Evolutionary conservation across 805 yeast species (phyloP).

Genomic region (Ascoidea asiatica): DNA sequence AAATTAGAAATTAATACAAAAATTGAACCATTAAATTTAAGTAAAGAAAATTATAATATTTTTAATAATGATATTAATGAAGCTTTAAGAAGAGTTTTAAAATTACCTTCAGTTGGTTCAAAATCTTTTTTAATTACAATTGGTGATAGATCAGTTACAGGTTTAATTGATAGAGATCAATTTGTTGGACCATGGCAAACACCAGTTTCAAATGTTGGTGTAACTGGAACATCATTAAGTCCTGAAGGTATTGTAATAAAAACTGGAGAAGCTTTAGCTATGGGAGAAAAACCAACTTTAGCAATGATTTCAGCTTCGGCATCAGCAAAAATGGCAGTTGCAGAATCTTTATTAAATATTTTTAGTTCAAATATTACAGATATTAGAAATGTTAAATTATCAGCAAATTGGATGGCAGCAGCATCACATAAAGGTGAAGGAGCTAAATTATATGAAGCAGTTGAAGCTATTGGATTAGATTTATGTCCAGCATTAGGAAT

Average conservation of each 20-base stretch:
- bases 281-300: constrained; percentile 91
- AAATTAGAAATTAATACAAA: constrained; percentile 71
- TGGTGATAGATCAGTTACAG: constrained; percentile 97
- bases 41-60: constrained; percentile 20
- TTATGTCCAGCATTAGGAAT: constrained; percentile 88
- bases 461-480: constrained; percentile 88
- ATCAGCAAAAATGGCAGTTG: constrained; percentile 90
- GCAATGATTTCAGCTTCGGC: constrained; percentile 85
- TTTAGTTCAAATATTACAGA: constrained; percentile 80
- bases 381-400: constrained; percentile 63
- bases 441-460: constrained; percentile 88
- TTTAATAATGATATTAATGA: constrained; percentile 27
- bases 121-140: constrained; percentile 92
- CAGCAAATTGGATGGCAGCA: constrained; percentile 99
- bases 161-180: constrained; percentile 93
- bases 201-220: constrained; percentile 97
- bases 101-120: constrained; percentile 88
- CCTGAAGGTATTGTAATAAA: constrained; percentile 32
- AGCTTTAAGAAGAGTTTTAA: constrained; percentile 71
- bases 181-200: constrained; percentile 99
- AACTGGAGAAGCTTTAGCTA: constrained; percentile 95
- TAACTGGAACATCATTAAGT: constrained; percentile 83
- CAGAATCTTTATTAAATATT: constrained; percentile 81
- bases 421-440: constrained; percentile 95
- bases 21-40: constrained; percentile 43